Base-by-base conservation (phyloP, 1,139 yeast species). In the Protomyces pachydermus region DNA sequence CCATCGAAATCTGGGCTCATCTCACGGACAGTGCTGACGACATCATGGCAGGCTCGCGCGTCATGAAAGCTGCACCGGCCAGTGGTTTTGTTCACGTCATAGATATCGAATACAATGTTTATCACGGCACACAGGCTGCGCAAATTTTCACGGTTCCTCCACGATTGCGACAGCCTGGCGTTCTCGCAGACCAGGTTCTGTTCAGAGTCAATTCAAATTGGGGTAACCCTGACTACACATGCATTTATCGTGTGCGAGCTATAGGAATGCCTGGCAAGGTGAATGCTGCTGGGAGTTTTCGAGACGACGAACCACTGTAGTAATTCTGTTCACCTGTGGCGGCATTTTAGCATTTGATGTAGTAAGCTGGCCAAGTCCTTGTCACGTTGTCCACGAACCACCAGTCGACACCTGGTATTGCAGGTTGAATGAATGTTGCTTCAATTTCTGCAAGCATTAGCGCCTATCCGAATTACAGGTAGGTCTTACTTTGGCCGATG, bases 171-270 rank as follows among this genome's bases (percentile, higher is more conserved):
- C 28, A 20, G 28, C 37, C 56, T 20, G 48, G 50, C 18, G 45
- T 56, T 12, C 66, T 69, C 3, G 63, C 72, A 3, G 53, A 66
- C 18, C 67, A 68, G 45, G 70, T 74, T 14, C 67, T 67, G 23
- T 72, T 70, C 51, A 64, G 65, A 38, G 69, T 74, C 56, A 73
- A 70, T 16, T 71, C 69, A 56, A 75, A 76, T 61, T 75, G 77
- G 76, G 78, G 78, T 1, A 69, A 70, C 61, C 67, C 67, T 3
- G 70, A 68, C 28, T 72, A 67, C 63, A 76, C 77, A 4, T 75
- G 78, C 64, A 60, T 76, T 3, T 75, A 76, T 64, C 70, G 75
- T 57, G 70, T 74, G 8, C 39, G 62, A 23, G 62, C 62, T n/a
- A 38, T 58, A 16, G 62, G 62, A 10, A 8, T n/a, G 20, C 16